Percentiles rank a stretch among this genome's conserved stretches.
These are phyloP conservation scores for Chimonanthus praecox DNA, from an alignment of 164 flowering plant species.

Conservation along the genomic window DNA sequence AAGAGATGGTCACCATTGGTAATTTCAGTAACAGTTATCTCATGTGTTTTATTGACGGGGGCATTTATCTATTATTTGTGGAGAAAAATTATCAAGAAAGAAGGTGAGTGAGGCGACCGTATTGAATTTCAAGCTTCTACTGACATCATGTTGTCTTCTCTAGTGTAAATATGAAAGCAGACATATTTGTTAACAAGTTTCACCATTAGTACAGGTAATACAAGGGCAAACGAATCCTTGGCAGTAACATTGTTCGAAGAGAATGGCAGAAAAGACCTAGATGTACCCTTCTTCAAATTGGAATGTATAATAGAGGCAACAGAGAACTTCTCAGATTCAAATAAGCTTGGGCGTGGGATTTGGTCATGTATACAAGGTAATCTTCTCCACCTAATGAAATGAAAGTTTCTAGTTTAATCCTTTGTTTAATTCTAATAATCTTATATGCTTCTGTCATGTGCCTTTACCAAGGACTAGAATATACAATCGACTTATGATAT, in stretches of 20 bases:
- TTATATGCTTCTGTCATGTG: too few species aligned
- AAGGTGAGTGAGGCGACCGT: not conserved
- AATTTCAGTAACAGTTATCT: not conserved
- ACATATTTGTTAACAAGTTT: not conserved
- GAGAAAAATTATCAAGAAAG: not conserved
- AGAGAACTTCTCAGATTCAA: slow-evolving; percentile 1
- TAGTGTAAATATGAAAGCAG: not conserved
- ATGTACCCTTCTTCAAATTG: not conserved
- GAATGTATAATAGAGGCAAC: not conserved
- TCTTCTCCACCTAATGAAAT: too few species aligned
- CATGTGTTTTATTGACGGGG: not conserved
- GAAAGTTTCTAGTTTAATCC: too few species aligned
- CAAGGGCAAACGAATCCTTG: not conserved
- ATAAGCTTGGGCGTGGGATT: slow-evolving; percentile 8
- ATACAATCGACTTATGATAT: too few species aligned
- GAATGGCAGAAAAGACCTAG: not conserved
- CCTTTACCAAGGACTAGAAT: too few species aligned
- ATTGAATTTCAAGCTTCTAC: not conserved
- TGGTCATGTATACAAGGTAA: slow-evolving; percentile 8
- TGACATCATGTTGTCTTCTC: not conserved
- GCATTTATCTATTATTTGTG: not conserved
- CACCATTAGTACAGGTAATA: not conserved
- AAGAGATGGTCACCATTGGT: not conserved
- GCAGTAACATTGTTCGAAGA: not conserved
- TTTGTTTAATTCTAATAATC: too few species aligned